Evolutionary conservation across 78 protist species (phyloP).

Genomic region (Isochrysis galbana): DNA sequence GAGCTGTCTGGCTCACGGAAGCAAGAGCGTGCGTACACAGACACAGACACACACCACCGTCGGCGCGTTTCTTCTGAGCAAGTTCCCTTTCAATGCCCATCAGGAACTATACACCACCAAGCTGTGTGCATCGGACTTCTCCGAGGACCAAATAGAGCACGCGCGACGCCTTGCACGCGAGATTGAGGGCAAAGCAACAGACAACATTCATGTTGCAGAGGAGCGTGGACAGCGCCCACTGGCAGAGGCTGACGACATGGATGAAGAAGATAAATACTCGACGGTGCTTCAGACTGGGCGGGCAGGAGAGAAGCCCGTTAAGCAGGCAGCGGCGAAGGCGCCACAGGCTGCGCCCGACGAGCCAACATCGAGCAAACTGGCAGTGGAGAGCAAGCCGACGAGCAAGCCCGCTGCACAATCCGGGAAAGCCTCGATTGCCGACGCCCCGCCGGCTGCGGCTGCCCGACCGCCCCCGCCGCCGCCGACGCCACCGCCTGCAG

Average conservation of each 20-base stretch:
- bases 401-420: background rate
- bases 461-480: too few species aligned
- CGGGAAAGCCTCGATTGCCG: background rate
- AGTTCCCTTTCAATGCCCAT: too few species aligned
- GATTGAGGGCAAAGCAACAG: constrained; percentile 64
- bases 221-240: constrained; percentile 55
- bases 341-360: background rate
- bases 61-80: too few species aligned
- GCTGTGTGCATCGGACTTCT: constrained; percentile 36
- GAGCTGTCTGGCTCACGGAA: too few species aligned
- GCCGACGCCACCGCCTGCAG: too few species aligned
- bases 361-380: background rate
- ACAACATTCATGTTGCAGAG: constrained; percentile 61
- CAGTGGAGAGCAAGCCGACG: background rate
- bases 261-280: constrained; percentile 37
- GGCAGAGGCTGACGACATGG: constrained; percentile 39
- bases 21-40: too few species aligned
- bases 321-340: background rate
- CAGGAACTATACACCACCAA: constrained; percentile 64
- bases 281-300: background rate
- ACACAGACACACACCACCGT: too few species aligned
- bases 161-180: constrained; percentile 63
- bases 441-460: background rate
- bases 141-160: background rate
- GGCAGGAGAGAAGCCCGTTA: background rate